Percentiles rank a stretch among this genome's conserved stretches.
These are phyloP conservation scores for Amorphotheca resinae DNA, from an alignment of 495 filamentous ascomycete genomes.

Conservation along the genomic window DNA sequence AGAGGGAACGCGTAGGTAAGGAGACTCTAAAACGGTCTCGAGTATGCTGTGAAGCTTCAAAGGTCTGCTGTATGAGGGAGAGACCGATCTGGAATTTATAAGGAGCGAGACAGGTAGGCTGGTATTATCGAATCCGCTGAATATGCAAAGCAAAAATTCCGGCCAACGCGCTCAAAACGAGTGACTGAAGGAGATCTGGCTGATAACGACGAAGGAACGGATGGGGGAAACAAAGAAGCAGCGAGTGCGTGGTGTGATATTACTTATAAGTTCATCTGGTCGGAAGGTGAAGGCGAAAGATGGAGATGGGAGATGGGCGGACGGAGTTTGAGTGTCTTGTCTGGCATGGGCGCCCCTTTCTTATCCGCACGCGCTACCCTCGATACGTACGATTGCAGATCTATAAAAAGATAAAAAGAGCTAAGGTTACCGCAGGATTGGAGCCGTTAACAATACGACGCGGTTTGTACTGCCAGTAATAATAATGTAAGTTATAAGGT, in stretches of 20 bases:
- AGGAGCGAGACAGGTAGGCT: background rate
- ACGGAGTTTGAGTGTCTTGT: background rate
- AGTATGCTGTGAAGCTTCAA: conserved; percentile 2
- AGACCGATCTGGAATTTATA: background rate
- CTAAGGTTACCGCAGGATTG: too few relatives aligned
- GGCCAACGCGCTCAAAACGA: conserved; percentile 18
- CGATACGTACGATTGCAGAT: conserved; percentile 16
- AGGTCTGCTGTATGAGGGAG: conserved; percentile 2
- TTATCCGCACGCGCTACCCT: conserved; percentile 10
- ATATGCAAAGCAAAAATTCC: conserved; percentile 8
- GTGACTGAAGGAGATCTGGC: conserved; percentile 17
- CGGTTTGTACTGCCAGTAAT: too few relatives aligned
- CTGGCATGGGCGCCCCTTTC: conserved; percentile 8
- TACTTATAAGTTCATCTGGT: conserved; percentile 10
- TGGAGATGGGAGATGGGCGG: background rate
- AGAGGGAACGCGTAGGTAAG: conserved; percentile 6
- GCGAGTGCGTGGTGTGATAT: conserved; percentile 7
- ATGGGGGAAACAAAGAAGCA: conserved; percentile 14
- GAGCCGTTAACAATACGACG: too few relatives aligned
- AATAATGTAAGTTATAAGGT: too few relatives aligned
- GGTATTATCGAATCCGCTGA: background rate
- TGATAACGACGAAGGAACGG: conserved; percentile 4
- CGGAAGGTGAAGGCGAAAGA: background rate
- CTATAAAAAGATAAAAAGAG: conserved; percentile 18
- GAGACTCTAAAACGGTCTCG: background rate